These are phyloP conservation scores for Malus hybrid DNA, from an alignment of 331 rosid genomes.

Conservation along the genomic window DNA sequence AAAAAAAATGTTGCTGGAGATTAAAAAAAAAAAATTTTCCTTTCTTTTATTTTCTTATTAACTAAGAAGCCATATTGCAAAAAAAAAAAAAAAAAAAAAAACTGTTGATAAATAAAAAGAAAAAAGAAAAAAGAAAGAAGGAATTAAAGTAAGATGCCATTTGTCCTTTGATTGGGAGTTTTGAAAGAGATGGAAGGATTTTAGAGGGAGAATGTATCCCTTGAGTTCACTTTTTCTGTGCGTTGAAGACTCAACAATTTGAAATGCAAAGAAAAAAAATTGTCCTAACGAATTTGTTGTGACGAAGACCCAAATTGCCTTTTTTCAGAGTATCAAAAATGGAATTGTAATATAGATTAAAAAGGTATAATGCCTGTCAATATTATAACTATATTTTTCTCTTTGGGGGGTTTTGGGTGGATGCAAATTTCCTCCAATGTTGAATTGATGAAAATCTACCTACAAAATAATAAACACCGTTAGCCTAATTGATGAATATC, in stretches of 20 bases:
- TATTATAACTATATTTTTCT: not conserved
- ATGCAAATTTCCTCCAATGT: too few relatives aligned
- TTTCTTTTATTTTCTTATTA: not conserved
- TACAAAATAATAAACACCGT: too few relatives aligned
- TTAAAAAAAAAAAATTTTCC: too few relatives aligned
- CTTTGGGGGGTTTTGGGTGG: too few relatives aligned
- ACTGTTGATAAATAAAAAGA: not conserved
- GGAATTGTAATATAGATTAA: not conserved
- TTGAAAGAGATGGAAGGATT: not conserved
- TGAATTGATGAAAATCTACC: too few relatives aligned
- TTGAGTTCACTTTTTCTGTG: not conserved
- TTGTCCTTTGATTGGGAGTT: not conserved
- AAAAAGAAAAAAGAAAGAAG: not conserved
- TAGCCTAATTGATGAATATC: too few relatives aligned
- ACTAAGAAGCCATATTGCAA: not conserved
- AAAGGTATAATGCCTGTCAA: not conserved
- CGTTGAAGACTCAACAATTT: not conserved
- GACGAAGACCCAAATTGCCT: not conserved
- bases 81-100: too few relatives aligned
- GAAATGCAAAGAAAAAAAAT: not conserved
- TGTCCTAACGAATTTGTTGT: not conserved
- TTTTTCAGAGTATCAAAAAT: not conserved
- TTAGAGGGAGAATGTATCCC: not conserved
- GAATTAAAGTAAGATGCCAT: not conserved
- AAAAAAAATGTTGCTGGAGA: too few relatives aligned